Conservation (phyloP, 805 yeast species). For the Brettanomyces nanus region DNA sequence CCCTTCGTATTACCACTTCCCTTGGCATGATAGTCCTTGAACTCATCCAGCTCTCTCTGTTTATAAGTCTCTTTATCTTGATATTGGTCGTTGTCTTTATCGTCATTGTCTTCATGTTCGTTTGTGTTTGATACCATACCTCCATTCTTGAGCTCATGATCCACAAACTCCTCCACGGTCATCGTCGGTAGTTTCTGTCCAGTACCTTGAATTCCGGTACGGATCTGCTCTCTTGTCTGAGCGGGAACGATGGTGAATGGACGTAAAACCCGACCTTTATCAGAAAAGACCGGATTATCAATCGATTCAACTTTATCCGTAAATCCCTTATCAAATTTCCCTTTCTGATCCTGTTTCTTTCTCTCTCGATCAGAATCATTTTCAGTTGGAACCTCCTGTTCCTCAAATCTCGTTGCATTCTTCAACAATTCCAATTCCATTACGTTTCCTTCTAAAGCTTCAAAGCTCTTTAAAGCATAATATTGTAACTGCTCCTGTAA, state of each 20-base stretch:
- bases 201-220: conserved; percentile 70
- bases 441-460: conserved; percentile 45
- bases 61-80: conserved; percentile 61
- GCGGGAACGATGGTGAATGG: conserved; percentile 73
- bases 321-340: conserved; percentile 34
- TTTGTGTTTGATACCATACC: conserved; percentile 46
- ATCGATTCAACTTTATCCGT: conserved; percentile 56
- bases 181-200: conserved; percentile 92
- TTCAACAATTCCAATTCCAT: conserved; percentile 60
- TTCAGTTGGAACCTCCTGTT: conserved; percentile 5
- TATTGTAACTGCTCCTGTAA: conserved; percentile 48
- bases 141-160: conserved; percentile 78
- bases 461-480: conserved; percentile 45
- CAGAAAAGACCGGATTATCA: conserved; percentile 47
- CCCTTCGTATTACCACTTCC: conserved; percentile 85
- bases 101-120: conserved; percentile 32
- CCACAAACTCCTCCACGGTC: conserved; percentile 87
- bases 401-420: conserved; percentile 10
- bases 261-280: conserved; percentile 68
- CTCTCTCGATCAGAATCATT: conserved; percentile 7
- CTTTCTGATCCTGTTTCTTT: conserved; percentile 10
- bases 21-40: conserved; percentile 73
- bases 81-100: conserved; percentile 57
- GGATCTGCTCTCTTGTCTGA: conserved; percentile 40
- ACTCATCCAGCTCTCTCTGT: conserved; percentile 88